These are phyloP conservation scores for Solanum appendiculatum DNA, from an alignment of 257 asterid genomes.

Conservation along the genomic window DNA sequence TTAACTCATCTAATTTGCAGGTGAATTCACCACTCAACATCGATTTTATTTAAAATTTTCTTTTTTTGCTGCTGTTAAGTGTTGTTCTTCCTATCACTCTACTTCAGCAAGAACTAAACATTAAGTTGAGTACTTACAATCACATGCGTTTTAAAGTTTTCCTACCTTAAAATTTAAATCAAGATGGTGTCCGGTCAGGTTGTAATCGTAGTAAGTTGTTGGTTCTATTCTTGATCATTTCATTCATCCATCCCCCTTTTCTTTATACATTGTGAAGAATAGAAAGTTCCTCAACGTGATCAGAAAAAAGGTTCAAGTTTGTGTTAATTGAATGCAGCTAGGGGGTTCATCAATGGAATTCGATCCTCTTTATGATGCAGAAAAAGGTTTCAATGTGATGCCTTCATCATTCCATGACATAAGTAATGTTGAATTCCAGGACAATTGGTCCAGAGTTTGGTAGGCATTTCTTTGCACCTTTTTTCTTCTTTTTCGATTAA, in stretches of 20 bases:
- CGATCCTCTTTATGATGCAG: constrained; percentile 79
- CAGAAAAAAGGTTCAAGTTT: not conserved
- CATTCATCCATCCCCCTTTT: not conserved
- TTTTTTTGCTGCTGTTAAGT: not conserved
- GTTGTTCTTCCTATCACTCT: not conserved
- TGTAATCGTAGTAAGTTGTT: not conserved
- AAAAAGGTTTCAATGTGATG: constrained; percentile 74
- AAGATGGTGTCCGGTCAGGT: not conserved
- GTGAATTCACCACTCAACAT: constrained; percentile 15
- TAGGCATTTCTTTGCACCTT: constrained; percentile 12
- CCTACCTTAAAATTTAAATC: not conserved
- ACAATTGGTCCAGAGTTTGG: constrained; percentile 96
- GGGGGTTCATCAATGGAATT: constrained; percentile 68
- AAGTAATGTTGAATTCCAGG: constrained; percentile 86
- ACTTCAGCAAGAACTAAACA: not conserved
- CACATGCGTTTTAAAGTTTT: not conserved
- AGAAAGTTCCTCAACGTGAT: not conserved
- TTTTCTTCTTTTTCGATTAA: not conserved
- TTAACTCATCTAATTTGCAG: constrained; percentile 81
- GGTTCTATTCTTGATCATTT: not conserved
- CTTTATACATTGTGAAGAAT: not conserved
- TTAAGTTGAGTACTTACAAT: not conserved
- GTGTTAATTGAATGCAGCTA: constrained; percentile 35
- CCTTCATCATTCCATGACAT: constrained; percentile 92
- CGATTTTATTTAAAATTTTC: not conserved